A percentile compares a stretch with the other conserved stretches of the same genome.
Evolutionary conservation across 2,329 filamentous ascomycete species (phyloP).

Genomic region (Paecilomyces niveus): DNA sequence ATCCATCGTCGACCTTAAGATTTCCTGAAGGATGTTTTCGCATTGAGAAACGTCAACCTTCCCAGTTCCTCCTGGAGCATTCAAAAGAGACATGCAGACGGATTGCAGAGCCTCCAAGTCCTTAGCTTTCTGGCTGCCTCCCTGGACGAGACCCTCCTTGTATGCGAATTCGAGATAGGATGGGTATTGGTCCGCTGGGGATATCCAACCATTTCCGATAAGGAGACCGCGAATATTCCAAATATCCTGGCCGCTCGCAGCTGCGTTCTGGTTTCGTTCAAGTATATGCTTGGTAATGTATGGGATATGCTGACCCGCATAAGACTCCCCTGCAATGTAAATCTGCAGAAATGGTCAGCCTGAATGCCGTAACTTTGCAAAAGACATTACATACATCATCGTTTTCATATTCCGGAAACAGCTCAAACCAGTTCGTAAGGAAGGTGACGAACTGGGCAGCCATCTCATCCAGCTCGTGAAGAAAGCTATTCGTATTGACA

Average conservation of each 20-base stretch:
- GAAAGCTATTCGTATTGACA: slow-evolving; percentile 78
- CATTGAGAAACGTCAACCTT: slow-evolving; percentile 64
- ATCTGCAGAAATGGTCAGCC: slow-evolving; percentile 48
- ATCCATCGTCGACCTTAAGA: slow-evolving; percentile 60
- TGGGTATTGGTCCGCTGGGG: slow-evolving; percentile 81
- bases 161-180: slow-evolving; percentile 79
- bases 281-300: slow-evolving; percentile 92
- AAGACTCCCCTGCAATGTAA: slow-evolving; percentile 93
- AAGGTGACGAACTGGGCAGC: slow-evolving; percentile 80
- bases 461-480: slow-evolving; percentile 84
- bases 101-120: slow-evolving; percentile 62
- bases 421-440: slow-evolving; percentile 78
- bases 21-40: slow-evolving; percentile 66
- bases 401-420: slow-evolving; percentile 86
- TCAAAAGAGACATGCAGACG: slow-evolving; percentile 57
- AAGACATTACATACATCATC: slow-evolving; percentile 67
- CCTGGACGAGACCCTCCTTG: slow-evolving; percentile 63
- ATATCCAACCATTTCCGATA: slow-evolving; percentile 98
- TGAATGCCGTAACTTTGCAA: not conserved
- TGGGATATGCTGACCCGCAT: slow-evolving; percentile 92
- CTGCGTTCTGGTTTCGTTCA: slow-evolving; percentile 66
- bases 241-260: slow-evolving; percentile 29
- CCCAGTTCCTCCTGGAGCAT: slow-evolving; percentile 51
- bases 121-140: slow-evolving; percentile 57
- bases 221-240: slow-evolving; percentile 83